Base-by-base conservation (phyloP, 2,329 filamentous ascomycete genomes). In the Samsoniella hepiali region DNA sequence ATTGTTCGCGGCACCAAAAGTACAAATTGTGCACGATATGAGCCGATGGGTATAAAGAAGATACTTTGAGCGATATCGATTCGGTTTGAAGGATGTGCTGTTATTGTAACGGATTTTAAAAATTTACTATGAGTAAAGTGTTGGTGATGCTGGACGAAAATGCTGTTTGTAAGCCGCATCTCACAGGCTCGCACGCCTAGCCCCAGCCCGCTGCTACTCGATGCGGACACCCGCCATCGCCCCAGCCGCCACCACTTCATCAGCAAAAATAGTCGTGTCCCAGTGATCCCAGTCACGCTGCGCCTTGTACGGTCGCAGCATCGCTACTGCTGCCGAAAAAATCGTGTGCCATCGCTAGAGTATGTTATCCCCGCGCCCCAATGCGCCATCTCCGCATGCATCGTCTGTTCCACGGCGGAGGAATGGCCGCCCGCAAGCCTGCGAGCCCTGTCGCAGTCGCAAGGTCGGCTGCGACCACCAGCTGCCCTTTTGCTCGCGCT, bases 381-480 rank as follows among this genome's bases (percentile, higher is more conserved):
- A 40, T 22, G 27, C 55, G n/a, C 38, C 10, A 36, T 58, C 58
- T 13, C n/a, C 32, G 44, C 50, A 55, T 40, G 45, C 53, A 50
- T 13, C 54, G 15, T 49, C 63, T 11, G 63, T 65, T 11, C 63
- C 63, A 3, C 53, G 63, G 1, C 53, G 63, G 6, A 59, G 63
- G 15, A 65, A 65, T n/a, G 63, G 63, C 27, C 63, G 63, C 5
- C 59, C 66, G 0, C 65, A 68, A 32, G 62, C 64, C n/a, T 66
- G 66, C 29, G 69, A 76, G 70, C 74, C 74, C n/a, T 76, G 74
- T 47, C 71, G 72, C 45, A 72, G 71, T 59, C 72, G 74, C 17
- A 76, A 76, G 61, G 71, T 76, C n/a, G 74, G 75, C 13, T 78
- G 76, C 66, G 75, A 78, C 62, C 74, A 76, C 60, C 65, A 68